Conservation (phyloP, 208 protist species). For the Wallacemonas sp. region DNA sequence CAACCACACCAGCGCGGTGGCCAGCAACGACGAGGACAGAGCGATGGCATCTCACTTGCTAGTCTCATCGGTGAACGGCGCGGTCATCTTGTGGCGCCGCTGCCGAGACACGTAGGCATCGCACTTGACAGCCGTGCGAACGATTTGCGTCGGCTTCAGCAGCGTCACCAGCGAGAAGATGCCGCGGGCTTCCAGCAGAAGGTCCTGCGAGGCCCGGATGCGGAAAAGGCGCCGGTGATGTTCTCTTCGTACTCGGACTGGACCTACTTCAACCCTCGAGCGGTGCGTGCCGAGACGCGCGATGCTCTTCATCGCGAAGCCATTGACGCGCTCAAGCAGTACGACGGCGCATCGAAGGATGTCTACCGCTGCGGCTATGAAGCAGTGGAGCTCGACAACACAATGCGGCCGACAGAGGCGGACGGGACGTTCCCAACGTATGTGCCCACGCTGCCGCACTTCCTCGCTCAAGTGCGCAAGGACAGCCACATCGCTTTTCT, state of each 20-base stretch:
- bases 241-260: constrained; percentile 75
- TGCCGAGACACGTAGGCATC: constrained; percentile 49
- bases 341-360: constrained; percentile 58
- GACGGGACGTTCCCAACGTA: constrained; percentile 40
- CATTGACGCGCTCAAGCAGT: constrained; percentile 57
- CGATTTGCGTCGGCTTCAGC: constrained; percentile 75
- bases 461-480: constrained; percentile 65
- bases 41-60: constrained; percentile 48
- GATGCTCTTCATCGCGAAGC: constrained; percentile 52
- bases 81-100: constrained; percentile 57
- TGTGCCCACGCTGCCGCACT: constrained; percentile 76
- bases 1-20: constrained; percentile 2
- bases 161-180: constrained; percentile 82
- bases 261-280: constrained; percentile 83
- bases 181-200: constrained; percentile 55
- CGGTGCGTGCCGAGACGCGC: constrained; percentile 74
- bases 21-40: constrained; percentile 14
- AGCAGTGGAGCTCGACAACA: constrained; percentile 26
- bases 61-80: constrained; percentile 70
- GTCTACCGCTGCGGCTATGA: constrained; percentile 73
- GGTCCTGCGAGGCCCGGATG: constrained; percentile 25
- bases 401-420: constrained; percentile 30
- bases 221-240: constrained; percentile 47
- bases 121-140: constrained; percentile 62
- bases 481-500: constrained; percentile 75